Percentiles rank a stretch among this genome's conserved stretches.
Evolutionary conservation across 2,329 filamentous ascomycete species (phyloP).

Genomic region (Grosmannia clavigera): DNA sequence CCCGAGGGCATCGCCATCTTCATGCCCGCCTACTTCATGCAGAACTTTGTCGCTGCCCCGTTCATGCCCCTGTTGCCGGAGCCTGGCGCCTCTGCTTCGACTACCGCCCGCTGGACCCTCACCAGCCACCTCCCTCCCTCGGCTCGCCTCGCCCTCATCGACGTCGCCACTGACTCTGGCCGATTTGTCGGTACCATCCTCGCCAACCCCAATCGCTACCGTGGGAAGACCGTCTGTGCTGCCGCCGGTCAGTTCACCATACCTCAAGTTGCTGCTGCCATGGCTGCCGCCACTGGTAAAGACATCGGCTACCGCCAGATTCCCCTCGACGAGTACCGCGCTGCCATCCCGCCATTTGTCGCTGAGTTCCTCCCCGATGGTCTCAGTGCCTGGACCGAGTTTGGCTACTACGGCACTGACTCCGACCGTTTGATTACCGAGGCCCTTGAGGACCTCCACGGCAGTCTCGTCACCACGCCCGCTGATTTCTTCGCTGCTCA

Average conservation of each 20-base stretch:
- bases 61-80: slow-evolving; percentile 15
- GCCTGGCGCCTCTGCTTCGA: too few relatives aligned
- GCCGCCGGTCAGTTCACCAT: slow-evolving; percentile 15
- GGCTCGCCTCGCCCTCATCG: slow-evolving; percentile 24
- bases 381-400: too few relatives aligned
- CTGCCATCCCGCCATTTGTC: too few relatives aligned
- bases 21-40: slow-evolving; percentile 41
- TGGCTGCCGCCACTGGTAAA: slow-evolving; percentile 22
- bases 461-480: too few relatives aligned
- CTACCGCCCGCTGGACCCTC: too few relatives aligned
- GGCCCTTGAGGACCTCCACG: too few relatives aligned
- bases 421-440: too few relatives aligned
- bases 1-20: slow-evolving; percentile 33
- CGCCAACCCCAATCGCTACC: slow-evolving; percentile 12
- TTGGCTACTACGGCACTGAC: too few relatives aligned
- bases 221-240: slow-evolving; percentile 11
- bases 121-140: too few relatives aligned
- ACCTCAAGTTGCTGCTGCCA: slow-evolving; percentile 17
- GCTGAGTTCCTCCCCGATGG: too few relatives aligned
- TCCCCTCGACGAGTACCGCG: background rate
- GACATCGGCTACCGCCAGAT: slow-evolving; percentile 10
- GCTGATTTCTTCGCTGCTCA: too few relatives aligned
- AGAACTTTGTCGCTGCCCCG: slow-evolving; percentile 26
- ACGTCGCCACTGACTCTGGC: slow-evolving; percentile 27
- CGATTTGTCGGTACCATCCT: slow-evolving; percentile 22